A percentile compares a stretch with the other conserved stretches of the same genome.
phyloP scores from a whole-genome alignment of 345 rosid species.

The Dimocarpus longan region DNA sequence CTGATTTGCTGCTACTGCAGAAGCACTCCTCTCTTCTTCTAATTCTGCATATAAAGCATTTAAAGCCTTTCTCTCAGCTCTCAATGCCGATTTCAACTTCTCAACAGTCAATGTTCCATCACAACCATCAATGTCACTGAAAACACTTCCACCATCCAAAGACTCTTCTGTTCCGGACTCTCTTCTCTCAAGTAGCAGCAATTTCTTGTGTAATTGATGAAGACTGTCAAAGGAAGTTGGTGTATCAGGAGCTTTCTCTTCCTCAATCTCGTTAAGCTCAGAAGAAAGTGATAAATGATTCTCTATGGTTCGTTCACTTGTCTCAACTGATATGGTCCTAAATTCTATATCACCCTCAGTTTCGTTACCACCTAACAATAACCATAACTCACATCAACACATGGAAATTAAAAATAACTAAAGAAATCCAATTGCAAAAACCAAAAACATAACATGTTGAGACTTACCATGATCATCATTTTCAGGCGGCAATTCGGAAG shows the following conservation, averaged over 20 bases:
- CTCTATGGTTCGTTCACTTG: conserved; percentile 29
- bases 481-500: conserved; percentile 20
- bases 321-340: conserved; percentile 43
- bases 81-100: conserved; percentile 60
- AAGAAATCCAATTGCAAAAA: neutral
- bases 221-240: conserved; percentile 56
- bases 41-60: conserved; percentile 72
- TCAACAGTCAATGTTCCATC: conserved; percentile 62
- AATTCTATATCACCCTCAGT: conserved; percentile 51
- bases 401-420: neutral
- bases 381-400: neutral
- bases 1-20: conserved; percentile 86
- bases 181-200: conserved; percentile 52
- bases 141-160: conserved; percentile 64
- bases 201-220: conserved; percentile 56
- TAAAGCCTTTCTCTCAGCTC: conserved; percentile 67
- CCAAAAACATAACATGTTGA: neutral
- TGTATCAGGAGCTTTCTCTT: conserved; percentile 68
- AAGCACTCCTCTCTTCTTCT: conserved; percentile 96
- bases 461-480: conserved; percentile 42
- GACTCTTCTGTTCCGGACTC: conserved; percentile 67
- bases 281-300: conserved; percentile 28
- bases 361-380: conserved; percentile 32
- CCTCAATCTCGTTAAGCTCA: conserved; percentile 54
- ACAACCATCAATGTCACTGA: conserved; percentile 52